These are phyloP conservation scores for Mimosa bimucronata DNA, from an alignment of 306 rosid species.

Conservation along the genomic window DNA sequence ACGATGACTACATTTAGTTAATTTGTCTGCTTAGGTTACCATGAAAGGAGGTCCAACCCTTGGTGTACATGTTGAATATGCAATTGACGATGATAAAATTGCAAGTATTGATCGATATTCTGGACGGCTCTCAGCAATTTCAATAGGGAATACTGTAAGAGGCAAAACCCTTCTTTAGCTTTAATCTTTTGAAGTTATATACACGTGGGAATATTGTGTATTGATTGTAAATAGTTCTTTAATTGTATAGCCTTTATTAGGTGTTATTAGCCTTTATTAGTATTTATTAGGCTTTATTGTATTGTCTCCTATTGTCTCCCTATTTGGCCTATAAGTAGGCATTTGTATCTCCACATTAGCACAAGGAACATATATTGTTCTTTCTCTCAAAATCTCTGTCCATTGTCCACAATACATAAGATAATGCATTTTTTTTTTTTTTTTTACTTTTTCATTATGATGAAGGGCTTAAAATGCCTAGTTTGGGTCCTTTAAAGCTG, in stretches of 20 bases:
- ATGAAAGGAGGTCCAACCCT: constrained; percentile 88
- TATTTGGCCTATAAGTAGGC: no score
- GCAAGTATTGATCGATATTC: constrained; percentile 71
- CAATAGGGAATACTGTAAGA: constrained; percentile 83
- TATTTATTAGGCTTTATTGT: no score
- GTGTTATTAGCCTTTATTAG: no score
- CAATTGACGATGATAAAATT: constrained; percentile 62
- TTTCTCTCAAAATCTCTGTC: no score
- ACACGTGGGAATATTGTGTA: no score
- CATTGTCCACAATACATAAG: no score
- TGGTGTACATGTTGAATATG: constrained; percentile 70
- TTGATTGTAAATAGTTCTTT: no score
- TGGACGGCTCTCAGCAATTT: constrained; percentile 68
- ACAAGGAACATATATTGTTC: no score
- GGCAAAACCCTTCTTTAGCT: constrained; percentile 37
- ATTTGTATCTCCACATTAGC: no score
- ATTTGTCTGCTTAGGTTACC: constrained; percentile 55
- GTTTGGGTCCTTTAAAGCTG: not conserved
- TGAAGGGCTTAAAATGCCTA: not conserved
- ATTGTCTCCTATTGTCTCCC: no score
- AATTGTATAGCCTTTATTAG: no score
- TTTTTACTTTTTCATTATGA: not conserved
- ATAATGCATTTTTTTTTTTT: not conserved
- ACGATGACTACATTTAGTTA: constrained; percentile 12
- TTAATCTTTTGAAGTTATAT: not conserved